A percentile compares a stretch with the other conserved stretches of the same genome.
These are phyloP conservation scores for Trichoderma asperellum DNA, from an alignment of 2,329 filamentous ascomycete species.

Conservation along the genomic window DNA sequence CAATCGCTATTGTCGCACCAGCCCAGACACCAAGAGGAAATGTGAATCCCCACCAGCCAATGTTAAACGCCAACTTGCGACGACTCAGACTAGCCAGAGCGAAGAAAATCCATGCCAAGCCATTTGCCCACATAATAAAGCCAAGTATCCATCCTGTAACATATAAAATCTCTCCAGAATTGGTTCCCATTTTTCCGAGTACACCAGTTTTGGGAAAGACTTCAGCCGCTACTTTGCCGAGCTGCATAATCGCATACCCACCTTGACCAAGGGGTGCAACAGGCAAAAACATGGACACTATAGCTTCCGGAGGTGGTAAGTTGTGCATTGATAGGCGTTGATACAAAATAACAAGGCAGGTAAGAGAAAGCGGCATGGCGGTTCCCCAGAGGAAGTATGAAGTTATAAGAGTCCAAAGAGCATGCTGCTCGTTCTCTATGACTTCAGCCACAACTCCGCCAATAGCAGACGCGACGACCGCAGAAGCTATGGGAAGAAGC, in stretches of 20 bases:
- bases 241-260: slow-evolving; percentile 17
- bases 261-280: slow-evolving; percentile 14
- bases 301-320: background rate
- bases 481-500: slow-evolving; percentile 12
- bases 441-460: slow-evolving; percentile 1
- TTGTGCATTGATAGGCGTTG: slow-evolving; percentile 14
- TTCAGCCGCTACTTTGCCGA: slow-evolving; percentile 8
- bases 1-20: slow-evolving; percentile 12
- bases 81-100: slow-evolving; percentile 9
- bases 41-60: slow-evolving; percentile 16
- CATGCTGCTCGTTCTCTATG: background rate
- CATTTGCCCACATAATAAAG: slow-evolving; percentile 20
- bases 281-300: slow-evolving; percentile 9
- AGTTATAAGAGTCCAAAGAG: slow-evolving; percentile 17
- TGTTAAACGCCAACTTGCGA: slow-evolving; percentile 6
- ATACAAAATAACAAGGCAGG: background rate
- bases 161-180: slow-evolving; percentile 12
- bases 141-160: slow-evolving; percentile 7
- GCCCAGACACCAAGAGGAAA: slow-evolving; percentile 10
- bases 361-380: slow-evolving; percentile 13
- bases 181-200: background rate
- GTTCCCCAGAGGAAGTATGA: slow-evolving; percentile 18
- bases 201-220: slow-evolving; percentile 1
- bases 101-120: slow-evolving; percentile 13
- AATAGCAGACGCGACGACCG: slow-evolving; percentile 12